These are phyloP conservation scores for Aspergillus sp. DNA, from an alignment of 2,329 filamentous ascomycete genomes.

Conservation along the genomic window DNA sequence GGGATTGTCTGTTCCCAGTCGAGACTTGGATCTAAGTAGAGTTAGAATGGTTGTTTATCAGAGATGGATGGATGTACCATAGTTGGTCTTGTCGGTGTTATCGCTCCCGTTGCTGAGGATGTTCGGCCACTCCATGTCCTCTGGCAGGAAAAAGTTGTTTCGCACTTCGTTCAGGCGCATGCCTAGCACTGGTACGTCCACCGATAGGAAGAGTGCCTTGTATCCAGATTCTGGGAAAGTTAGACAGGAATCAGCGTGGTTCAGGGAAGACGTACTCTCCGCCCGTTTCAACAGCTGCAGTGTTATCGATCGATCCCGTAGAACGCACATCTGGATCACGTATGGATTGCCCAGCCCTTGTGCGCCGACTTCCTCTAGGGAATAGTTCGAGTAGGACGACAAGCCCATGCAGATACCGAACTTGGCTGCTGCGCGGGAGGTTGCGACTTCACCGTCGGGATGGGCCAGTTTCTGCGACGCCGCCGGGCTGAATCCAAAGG, in stretches of 20 bases:
- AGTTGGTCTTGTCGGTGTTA: constrained; percentile 25
- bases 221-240: constrained; percentile 44
- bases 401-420: constrained; percentile 49
- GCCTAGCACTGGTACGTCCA: constrained; percentile 56
- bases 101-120: constrained; percentile 32
- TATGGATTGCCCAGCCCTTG: constrained; percentile 46
- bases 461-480: constrained; percentile 55
- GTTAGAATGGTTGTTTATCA: neutral
- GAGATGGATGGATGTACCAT: constrained; percentile 20
- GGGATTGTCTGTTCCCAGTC: constrained; percentile 53
- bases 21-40: constrained; percentile 34
- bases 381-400: constrained; percentile 48
- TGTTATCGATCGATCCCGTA: constrained; percentile 49
- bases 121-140: constrained; percentile 46
- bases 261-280: constrained; percentile 36
- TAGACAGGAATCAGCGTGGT: neutral
- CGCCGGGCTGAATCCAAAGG: constrained; percentile 55
- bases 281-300: constrained; percentile 43
- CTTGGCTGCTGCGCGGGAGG: constrained; percentile 47
- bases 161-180: constrained; percentile 55
- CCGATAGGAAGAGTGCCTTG: constrained; percentile 56
- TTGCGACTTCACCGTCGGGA: constrained; percentile 51
- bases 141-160: constrained; percentile 52
- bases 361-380: constrained; percentile 48
- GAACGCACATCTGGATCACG: constrained; percentile 56